Evolutionary conservation across 139 green algal genomes (phyloP), one percentile per base, ranked within the genome.

Genomic region (Gonium pectorale): DNA sequence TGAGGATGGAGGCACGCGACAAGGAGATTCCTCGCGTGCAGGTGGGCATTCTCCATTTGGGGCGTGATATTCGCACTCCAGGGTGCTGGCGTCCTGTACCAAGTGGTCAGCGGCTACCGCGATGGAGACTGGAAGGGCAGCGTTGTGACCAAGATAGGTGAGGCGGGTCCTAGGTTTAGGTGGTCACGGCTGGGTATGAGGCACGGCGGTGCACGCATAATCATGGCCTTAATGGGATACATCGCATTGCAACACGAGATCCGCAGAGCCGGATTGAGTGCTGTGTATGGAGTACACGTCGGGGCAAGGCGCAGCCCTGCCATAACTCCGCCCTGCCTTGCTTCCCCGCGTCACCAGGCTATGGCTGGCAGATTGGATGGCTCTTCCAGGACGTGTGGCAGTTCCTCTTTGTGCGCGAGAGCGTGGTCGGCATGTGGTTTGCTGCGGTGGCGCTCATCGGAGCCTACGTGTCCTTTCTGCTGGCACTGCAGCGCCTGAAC

Each of bases 41-140:
- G 90, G 8, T 94, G 89, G 91, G 89, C 91, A 0, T 93, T 93
- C 67, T 80, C 75, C 29, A 95, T 96, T 17, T 96, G 93, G 93
- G 91, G 91, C 26, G 0, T 95, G 0, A 96, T 96, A 24, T 96
- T 93, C 51, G 24, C 67, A 5, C 77, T 96, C 26, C 81, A 96
- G 46, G 92, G 91, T 1, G 38, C 89, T 4, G 90, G 88, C 8
- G 80, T 84, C 0, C 70, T 96, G 13, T 83, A 89, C 15, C 49
- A 67, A 2, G 52, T 83, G 5, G 41, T 79, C 70, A 72, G 54
- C 31, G 68, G 78, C 62, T 67, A 86, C 35, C 68, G 79, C 44
- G 44, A 62, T 69, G 38, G 54, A n/a, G 64, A 51, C 29, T 78
- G 66, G 49, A 85, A 85, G 38, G 24, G 49, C 2, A 43, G 40